Evolutionary conservation across 1,284 basidiomycete genomes (phyloP), one percentile per base, ranked within the genome.

Genomic region (Ganoderma sp.): DNA sequence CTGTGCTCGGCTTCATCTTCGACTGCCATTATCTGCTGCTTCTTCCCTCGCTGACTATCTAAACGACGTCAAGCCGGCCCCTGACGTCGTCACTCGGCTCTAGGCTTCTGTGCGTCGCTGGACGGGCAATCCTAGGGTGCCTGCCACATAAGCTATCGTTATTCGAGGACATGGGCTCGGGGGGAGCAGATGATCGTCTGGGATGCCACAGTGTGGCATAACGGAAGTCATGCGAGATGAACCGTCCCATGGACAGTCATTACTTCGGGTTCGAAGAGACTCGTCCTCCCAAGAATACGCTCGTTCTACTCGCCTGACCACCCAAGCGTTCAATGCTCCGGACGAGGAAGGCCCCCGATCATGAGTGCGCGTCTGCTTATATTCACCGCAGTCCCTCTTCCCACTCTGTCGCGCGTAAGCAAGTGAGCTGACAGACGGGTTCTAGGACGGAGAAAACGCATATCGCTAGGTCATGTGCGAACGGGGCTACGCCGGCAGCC

Each of bases 111-210:
- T 58, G 56, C 32, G 56, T 37, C 14, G 22, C 32, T 58, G 9
- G 32, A 22, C 6, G 32, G 56, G 34, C n/a, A 39, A 58, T 58
- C 32, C 9, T 32, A 58, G 56, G 56, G 56, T 34, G n/a, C 34
- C 56, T 58, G 34, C 56, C 56, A 58, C 56, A 37, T 39, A 58
- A 39, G 56, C 56, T 58, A 58, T 10, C 10, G 32, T 58, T 58
- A n/a, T 34, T n/a, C 15, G 34, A 58, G 56, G 32, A 58, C 34
- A 19, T 22, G 32, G 34, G 32, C 56, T 7, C 19, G 56, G n/a
- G 39, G 56, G 25, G 52, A 37, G 32, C 56, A 39, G 56, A 58
- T 58, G 56, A 58, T 58, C 56, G 17, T 25, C 15, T 58, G 34
- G 15, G 34, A 19, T n/a, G 34, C 56, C 17, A 9, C 32, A 7